Evolutionary conservation across 495 filamentous ascomycete genomes (phyloP).

Genomic region (Neurospora sp.): DNA sequence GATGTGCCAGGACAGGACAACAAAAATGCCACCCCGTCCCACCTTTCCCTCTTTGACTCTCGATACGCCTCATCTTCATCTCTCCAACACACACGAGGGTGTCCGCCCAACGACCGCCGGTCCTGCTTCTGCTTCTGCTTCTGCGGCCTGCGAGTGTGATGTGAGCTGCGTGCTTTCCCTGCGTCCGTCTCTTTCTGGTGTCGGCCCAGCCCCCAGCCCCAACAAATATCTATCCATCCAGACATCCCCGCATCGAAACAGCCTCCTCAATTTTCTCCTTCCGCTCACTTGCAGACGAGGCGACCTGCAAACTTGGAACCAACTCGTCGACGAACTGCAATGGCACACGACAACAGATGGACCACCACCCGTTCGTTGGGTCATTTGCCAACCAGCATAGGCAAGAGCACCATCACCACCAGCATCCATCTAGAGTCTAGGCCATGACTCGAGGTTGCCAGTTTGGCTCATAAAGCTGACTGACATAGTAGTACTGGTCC

Average conservation of each 20-base stretch:
- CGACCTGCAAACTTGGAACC: neutral
- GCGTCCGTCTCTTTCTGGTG: neutral
- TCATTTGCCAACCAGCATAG: neutral
- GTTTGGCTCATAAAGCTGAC: slow-evolving; percentile 41
- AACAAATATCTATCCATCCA: neutral
- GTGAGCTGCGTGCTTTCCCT: neutral
- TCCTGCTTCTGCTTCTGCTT: neutral
- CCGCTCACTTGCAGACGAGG: neutral
- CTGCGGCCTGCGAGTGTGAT: neutral
- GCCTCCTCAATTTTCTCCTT: neutral
- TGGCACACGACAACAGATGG: neutral
- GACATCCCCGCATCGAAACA: neutral
- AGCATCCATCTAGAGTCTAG: slow-evolving; percentile 9
- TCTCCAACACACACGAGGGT: neutral
- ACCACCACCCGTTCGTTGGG: neutral
- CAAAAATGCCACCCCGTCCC: neutral
- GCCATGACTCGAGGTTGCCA: slow-evolving; percentile 38
- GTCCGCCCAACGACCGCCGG: neutral
- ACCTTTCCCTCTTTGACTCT: neutral
- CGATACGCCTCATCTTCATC: neutral
- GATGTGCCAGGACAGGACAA: neutral
- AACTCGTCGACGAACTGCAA: neutral
- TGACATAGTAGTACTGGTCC: slow-evolving; percentile 41
- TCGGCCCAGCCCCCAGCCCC: neutral
- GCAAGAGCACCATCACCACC: neutral